Evolutionary conservation across 116 monocot species (phyloP).

Genomic region (Dioscorea cayenensis): DNA sequence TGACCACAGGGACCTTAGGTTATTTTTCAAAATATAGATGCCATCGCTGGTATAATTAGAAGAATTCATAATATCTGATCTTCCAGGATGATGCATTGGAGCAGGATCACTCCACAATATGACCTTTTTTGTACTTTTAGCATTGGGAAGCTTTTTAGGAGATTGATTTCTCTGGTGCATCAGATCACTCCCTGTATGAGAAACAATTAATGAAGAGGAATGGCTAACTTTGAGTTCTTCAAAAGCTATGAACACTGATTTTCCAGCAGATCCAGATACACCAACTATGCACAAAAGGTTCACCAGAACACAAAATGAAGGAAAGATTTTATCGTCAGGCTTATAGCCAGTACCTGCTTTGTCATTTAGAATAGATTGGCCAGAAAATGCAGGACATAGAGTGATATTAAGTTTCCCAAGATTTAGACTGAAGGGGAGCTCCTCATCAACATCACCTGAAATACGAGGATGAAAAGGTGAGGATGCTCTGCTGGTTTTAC

Average conservation of each 20-base stretch:
- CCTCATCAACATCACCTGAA: conserved; percentile 9
- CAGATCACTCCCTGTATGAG: conserved; percentile 4
- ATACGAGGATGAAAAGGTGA: conserved; percentile 1
- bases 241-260: conserved; percentile 32
- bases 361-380: conserved; percentile 8
- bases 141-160: conserved; percentile 6
- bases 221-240: conserved; percentile 35
- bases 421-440: conserved; percentile 29
- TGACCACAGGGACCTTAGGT: conserved; percentile 29
- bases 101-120: conserved; percentile 60
- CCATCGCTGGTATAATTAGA: neutral
- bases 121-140: conserved; percentile 13
- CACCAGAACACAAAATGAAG: conserved; percentile 34
- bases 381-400: conserved; percentile 14
- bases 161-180: conserved; percentile 6
- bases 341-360: conserved; percentile 5
- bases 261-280: conserved; percentile 6
- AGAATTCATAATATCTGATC: conserved; percentile 10
- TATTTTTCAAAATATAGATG: conserved; percentile 23
- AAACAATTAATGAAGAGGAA: conserved; percentile 13
- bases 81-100: conserved; percentile 4
- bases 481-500: conserved; percentile 2
- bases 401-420: conserved; percentile 45
- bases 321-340: conserved; percentile 3
- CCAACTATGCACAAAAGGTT: conserved; percentile 28